phyloP scores from a whole-genome alignment of 768 basidiomycete genomes.

The Tubosaeta sp. region DNA sequence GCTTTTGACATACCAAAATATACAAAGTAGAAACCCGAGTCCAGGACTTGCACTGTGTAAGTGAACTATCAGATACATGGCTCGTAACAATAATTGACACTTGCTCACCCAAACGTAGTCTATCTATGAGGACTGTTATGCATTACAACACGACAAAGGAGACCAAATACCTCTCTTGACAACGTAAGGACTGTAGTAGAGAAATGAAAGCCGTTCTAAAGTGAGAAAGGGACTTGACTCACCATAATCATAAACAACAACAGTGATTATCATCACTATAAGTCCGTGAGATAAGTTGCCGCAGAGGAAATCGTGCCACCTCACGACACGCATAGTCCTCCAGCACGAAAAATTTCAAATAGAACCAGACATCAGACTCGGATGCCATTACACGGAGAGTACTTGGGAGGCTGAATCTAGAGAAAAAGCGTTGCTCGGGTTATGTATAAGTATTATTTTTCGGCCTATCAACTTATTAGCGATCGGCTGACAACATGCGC shows the following conservation, averaged over 20 bases:
- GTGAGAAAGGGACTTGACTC: neutral
- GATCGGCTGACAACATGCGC: no score
- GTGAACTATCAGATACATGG: neutral
- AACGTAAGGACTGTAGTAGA: neutral
- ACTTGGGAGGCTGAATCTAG: no score
- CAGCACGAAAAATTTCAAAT: neutral
- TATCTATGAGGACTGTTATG: neutral
- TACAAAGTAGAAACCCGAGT: slow-evolving; percentile 1
- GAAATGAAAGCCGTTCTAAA: neutral
- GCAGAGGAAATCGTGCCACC: neutral
- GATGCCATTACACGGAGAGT: no score
- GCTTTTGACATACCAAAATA: neutral
- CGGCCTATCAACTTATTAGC: no score
- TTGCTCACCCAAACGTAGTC: slow-evolving; percentile 2
- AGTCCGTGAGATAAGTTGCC: neutral
- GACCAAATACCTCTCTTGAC: neutral
- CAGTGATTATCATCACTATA: neutral
- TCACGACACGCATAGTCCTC: neutral
- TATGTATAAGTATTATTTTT: no score
- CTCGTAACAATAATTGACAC: no score
- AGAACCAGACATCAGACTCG: no score
- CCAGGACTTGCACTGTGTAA: neutral
- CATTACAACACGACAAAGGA: neutral
- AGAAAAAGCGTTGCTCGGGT: no score
- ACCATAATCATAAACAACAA: slow-evolving; percentile 1